phyloP scores from a whole-genome alignment of 2,329 filamentous ascomycete species.

The Penicillium frequentans region DNA sequence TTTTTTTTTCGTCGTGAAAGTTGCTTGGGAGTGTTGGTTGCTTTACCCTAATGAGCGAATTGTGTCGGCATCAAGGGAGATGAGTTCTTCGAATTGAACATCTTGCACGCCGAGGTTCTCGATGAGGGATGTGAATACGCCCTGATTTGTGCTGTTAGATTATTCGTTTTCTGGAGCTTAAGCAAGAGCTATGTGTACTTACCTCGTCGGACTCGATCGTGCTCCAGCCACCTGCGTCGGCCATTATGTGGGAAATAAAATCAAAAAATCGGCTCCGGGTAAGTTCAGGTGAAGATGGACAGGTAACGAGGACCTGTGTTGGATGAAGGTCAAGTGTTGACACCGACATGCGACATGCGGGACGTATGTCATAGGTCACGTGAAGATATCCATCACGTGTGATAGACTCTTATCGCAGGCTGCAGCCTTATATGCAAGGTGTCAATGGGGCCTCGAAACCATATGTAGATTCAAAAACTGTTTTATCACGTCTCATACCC shows the following conservation, averaged over 20 bases:
- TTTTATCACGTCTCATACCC: not conserved
- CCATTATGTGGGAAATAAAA: conserved; percentile 47
- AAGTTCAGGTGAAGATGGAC: not conserved
- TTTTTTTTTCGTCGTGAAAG: not conserved
- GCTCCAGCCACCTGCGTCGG: conserved; percentile 73
- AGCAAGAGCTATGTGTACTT: conserved; percentile 33
- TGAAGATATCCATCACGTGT: not conserved
- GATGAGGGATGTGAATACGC: conserved; percentile 95
- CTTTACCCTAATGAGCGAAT: conserved; percentile 43
- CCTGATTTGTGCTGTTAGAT: conserved; percentile 50
- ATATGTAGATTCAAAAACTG: not conserved
- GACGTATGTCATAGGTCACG: not conserved
- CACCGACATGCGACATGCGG: not conserved
- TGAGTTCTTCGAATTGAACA: conserved; percentile 95
- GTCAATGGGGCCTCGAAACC: not conserved
- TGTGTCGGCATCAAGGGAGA: conserved; percentile 75
- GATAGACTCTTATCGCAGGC: not conserved
- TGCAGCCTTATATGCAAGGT: not conserved
- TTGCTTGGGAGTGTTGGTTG: conserved; percentile 2
- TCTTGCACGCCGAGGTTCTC: conserved; percentile 88
- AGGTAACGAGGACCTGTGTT: not conserved
- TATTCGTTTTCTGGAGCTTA: not conserved
- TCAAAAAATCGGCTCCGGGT: not conserved
- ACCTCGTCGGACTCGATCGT: conserved; percentile 98
- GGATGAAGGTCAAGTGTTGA: not conserved